Percentiles rank a stretch among this genome's conserved stretches.
phyloP scores from a whole-genome alignment of 192 early-diverging fungal genomes.

The Oehlia diaphana region DNA sequence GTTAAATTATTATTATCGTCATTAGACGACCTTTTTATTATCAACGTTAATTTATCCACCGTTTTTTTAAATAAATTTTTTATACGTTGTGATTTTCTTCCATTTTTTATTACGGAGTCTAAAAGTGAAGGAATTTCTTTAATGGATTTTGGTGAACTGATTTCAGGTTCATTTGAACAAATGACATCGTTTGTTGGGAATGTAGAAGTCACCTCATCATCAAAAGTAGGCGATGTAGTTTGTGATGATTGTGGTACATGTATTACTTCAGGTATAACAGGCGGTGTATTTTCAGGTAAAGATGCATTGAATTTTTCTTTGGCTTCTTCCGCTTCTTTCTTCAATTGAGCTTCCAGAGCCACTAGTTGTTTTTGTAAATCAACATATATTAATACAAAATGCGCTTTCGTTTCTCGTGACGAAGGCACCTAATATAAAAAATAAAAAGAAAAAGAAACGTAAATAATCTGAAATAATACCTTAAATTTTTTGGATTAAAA shows the following conservation, averaged over 20 bases:
- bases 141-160: neutral
- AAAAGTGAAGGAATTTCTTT: neutral
- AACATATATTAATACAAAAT: constrained; percentile 18
- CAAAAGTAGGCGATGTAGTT: neutral
- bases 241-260: neutral
- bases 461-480: no score
- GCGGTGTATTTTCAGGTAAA: constrained; percentile 15
- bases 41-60: neutral
- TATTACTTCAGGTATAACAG: constrained; percentile 24
- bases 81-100: neutral
- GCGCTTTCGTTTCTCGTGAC: constrained; percentile 16
- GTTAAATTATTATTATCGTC: neutral
- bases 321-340: constrained; percentile 3
- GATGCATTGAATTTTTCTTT: neutral
- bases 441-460: neutral
- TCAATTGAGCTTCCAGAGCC: constrained; percentile 13
- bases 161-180: neutral
- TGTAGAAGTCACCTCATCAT: neutral
- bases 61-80: constrained; percentile 9
- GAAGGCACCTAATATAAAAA: constrained; percentile 5
- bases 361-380: constrained; percentile 14
- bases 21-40: neutral
- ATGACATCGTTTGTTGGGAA: neutral
- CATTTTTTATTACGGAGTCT: neutral
- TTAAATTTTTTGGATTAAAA: no score